These are phyloP conservation scores for Tolypocladium ophioglossoides DNA, from an alignment of 2,329 filamentous ascomycete species.

Conservation along the genomic window DNA sequence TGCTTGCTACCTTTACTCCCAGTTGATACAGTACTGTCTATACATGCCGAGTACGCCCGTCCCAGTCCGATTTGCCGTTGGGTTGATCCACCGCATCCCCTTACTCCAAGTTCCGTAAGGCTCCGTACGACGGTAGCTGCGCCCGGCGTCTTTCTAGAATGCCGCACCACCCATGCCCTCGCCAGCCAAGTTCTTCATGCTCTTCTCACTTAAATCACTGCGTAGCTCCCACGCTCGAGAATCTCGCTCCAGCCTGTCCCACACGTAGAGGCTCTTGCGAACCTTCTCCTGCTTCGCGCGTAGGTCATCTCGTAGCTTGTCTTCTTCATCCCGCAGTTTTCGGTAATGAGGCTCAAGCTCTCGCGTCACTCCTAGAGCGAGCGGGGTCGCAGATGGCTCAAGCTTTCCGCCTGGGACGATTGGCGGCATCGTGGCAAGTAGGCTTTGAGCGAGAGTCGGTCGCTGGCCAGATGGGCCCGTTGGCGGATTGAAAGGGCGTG, in stretches of 20 bases:
- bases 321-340: constrained; percentile 47
- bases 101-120: background rate
- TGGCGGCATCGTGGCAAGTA: constrained; percentile 39
- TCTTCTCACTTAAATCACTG: constrained; percentile 45
- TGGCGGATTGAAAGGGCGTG: constrained; percentile 43
- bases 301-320: constrained; percentile 43
- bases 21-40: background rate
- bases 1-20: background rate
- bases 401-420: constrained; percentile 44
- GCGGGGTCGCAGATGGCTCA: constrained; percentile 33
- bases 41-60: background rate
- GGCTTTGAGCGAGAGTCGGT: constrained; percentile 39
- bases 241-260: constrained; percentile 45
- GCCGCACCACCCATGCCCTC: constrained; percentile 45
- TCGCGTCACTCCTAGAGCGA: constrained; percentile 36
- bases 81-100: background rate
- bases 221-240: constrained; percentile 42
- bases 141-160: constrained; percentile 26
- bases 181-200: constrained; percentile 44
- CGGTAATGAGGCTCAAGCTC: constrained; percentile 44
- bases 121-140: background rate
- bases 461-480: constrained; percentile 38
- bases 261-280: constrained; percentile 39
- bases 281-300: constrained; percentile 43
- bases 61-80: background rate